These are phyloP conservation scores for Solanum corneliomulleri DNA, from an alignment of 257 asterid genomes.

Conservation along the genomic window DNA sequence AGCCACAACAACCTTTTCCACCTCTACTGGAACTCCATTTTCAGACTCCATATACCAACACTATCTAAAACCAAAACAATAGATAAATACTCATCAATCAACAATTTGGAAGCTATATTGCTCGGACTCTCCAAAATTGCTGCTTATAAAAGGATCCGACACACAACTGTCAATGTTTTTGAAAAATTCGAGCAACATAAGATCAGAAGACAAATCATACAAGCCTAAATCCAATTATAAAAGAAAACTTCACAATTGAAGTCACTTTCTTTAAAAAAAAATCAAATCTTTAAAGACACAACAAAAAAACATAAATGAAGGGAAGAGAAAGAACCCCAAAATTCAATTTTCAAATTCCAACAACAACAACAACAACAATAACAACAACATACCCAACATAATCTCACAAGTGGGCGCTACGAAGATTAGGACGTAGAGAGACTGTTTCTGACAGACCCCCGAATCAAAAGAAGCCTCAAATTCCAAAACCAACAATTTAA, in stretches of 20 bases:
- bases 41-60: constrained; percentile 39
- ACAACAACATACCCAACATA: not conserved
- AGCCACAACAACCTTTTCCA: constrained; percentile 13
- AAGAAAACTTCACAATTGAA: not conserved
- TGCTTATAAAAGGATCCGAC: not conserved
- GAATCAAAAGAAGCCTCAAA: not conserved
- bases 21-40: constrained; percentile 37
- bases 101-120: not conserved
- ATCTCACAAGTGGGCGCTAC: not conserved
- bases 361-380: not conserved
- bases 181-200: not conserved
- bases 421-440: not conserved
- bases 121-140: not conserved
- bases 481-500: not conserved
- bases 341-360: not conserved
- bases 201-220: not conserved
- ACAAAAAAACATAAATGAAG: not conserved
- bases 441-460: not conserved
- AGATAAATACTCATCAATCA: not conserved
- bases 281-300: not conserved
- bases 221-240: not conserved
- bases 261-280: not conserved
- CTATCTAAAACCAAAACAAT: not conserved
- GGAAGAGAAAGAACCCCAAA: not conserved
- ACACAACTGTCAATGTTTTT: not conserved